Evolutionary conservation across 495 filamentous ascomycete genomes (phyloP), one percentile per base, ranked within the genome.

Genomic region (Baudoinia panamericana): DNA sequence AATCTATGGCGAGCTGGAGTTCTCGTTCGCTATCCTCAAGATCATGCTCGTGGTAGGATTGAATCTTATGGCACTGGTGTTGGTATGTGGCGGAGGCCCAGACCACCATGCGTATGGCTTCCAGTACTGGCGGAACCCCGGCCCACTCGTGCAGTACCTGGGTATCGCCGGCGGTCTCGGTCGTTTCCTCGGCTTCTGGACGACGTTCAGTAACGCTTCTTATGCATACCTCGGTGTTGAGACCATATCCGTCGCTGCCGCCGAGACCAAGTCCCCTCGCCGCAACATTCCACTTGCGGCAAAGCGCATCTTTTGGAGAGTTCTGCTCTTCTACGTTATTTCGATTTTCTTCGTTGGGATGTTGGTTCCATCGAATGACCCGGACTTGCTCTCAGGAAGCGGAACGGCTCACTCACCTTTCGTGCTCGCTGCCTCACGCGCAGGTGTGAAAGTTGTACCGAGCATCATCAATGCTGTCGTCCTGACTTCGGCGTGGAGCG

Each of bases 261-360:
- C 81, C 43, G 85, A 94, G 59, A 78, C 83, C 42, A 71, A 70
- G 17, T 82, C 82, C 45, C 86, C 85, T 2, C 66, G 76, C 23
- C 75, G 73, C 51, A 79, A 81, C 35, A 75, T 93, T 40, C 84
- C 84, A 35, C 69, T 70, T 43, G 86, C 85, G 4, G 78, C 78
- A 8, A 78, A 78, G 30, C 74, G 83, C 40, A 82, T 84, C 39
- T 88, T 93, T 60, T 87, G 81, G 19, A 80, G 85, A 36, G 83
- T 94, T 54, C 56, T 79, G 39, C 71, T 92, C 63, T 92, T 94
- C 67, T 93, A 92, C 61, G 50, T 64, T 28, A 45, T 74, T 15
- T 69, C 62, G 8, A 66, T 67, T 3, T 60, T 78, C 25, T 67
- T 67, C 2, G 75, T 76, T 49, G 73, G 73, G 38, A 65, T 78